Base-by-base conservation (phyloP, 192 early-diverging fungal genomes). In the Lunasporangiospora selenospora region DNA sequence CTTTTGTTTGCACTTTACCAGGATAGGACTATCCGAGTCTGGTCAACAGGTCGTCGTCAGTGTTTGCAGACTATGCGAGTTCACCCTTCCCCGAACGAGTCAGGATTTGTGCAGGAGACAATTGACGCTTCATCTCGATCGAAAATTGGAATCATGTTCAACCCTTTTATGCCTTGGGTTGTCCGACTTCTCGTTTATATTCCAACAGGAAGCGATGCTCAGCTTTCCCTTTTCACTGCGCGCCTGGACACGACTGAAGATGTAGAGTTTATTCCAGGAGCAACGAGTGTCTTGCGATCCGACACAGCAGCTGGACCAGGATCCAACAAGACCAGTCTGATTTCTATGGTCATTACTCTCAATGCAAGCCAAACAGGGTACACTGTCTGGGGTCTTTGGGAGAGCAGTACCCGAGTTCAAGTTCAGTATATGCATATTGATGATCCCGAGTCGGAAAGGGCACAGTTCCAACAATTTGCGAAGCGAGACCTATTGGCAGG, bases 91-190 rank as follows among this genome's bases (percentile, higher is more conserved):
- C 54, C 55, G 13, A 58, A 63, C 55, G 38, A 58, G 4, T 43
- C 59, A 10, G 69, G 69, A 32, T 62, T 58, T 19, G 31, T 73
- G 8, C 69, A 73, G 41, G 69, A 73, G 49, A 63, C 69, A 7
- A 52, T 73, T 13, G 54, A 53, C 33, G 13, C 39, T 19, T 52
- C 69, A 13, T 31, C 42, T 10, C 53, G 53, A 2, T 53, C 69
- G 3, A 47, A 73, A 33, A 47, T 73, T 19, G 55, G 48, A 6
- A 46, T 73, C 27, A 21, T 73, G 16, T 63, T 55, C 54, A 73
- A 73, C 27, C 69, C 69, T 0, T 21, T 34, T 4, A 63, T 58
- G 69, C 60, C 69, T 8, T 62, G 55, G 69, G 36, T 56, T 6
- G n/a, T 73, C 16, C 53, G 69, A 23, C 60, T 73, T 12, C 16